Evolutionary conservation across 1,284 basidiomycete genomes (phyloP), one percentile per base, ranked within the genome.

Genomic region (Coniferiporia sulphurascens): DNA sequence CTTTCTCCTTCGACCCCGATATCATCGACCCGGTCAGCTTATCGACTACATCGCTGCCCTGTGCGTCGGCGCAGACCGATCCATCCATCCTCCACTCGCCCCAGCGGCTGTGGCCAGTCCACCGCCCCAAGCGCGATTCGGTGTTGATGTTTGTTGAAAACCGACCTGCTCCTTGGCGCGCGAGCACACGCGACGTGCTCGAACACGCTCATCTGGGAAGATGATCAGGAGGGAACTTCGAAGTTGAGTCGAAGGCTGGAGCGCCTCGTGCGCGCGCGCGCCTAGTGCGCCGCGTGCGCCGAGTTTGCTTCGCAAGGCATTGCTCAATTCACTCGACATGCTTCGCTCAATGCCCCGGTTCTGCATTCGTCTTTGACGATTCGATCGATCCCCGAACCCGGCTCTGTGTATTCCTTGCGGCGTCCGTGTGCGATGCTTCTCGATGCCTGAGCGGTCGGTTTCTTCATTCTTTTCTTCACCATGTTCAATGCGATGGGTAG

Each of bases 321-420:
- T 45, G 52, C 35, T 48, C 38, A 48, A 13, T 56, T 21, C 21
- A 7, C 12, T 41, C 22, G 52, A 55, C 51, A 43, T 34, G 49
- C 35, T 19, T 44, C 43, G 48, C 48, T 56, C 52, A 45, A 51
- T 50, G 58, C 48, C 58, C 58, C 58, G 58, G 58, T 60, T 60
- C 53, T 17, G 34, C 22, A 13, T 50, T 7, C 48, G n/a, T 55
- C 48, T 55, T 32, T 35, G 34, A 41, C 44, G 17, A 10, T 36
- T 48, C 22, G 32, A 51, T 13, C 35, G 34, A 12, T 59, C 52
- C 49, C 51, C 49, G 44, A 53, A 36, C 52, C 43, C 15, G 13
- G 12, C 21, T 27, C 36, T 48, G 51, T 15, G 32, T 32, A 19
- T 54, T 43, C 27, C 45, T 21, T 13, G 21, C 44, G 43, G 27